Evolutionary conservation across 2,329 filamentous ascomycete species (phyloP).

Genomic region (Colletotrichum coccodes): DNA sequence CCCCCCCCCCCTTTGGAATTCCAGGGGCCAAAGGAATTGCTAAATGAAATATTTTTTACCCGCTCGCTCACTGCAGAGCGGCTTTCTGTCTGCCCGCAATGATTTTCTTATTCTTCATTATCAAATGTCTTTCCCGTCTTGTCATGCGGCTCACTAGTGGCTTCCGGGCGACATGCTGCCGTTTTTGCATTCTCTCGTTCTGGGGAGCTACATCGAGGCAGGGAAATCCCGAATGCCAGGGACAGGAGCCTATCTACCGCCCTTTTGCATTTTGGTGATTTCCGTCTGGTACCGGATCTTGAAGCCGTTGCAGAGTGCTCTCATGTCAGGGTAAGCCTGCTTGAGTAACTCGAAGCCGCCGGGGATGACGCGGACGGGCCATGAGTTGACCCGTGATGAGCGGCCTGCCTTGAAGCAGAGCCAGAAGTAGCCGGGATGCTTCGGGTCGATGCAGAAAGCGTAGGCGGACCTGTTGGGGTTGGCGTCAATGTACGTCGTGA

Average conservation of each 20-base stretch:
- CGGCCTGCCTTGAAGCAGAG: constrained; percentile 95
- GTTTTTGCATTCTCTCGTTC: not conserved
- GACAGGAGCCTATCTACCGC: constrained; percentile 27
- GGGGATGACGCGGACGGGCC: constrained; percentile 91
- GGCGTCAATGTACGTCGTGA: constrained; percentile 94
- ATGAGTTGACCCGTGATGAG: constrained; percentile 76
- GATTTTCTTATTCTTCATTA: not conserved
- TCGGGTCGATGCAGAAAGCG: constrained; percentile 92
- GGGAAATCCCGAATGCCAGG: not conserved
- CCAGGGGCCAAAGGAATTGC: not conserved
- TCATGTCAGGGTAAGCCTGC: constrained; percentile 93
- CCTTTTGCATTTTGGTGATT: constrained; percentile 68
- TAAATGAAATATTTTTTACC: not conserved
- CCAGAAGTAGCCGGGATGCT: constrained; percentile 93
- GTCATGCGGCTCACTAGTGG: not conserved
- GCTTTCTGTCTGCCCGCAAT: not conserved
- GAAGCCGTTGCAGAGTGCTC: constrained; percentile 95
- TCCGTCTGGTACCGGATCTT: constrained; percentile 80
- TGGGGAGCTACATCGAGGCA: not conserved
- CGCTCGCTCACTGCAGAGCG: not conserved
- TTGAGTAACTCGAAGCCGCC: constrained; percentile 93
- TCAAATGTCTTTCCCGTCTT: not conserved
- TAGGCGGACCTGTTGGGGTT: constrained; percentile 95
- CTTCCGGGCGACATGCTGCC: not conserved
- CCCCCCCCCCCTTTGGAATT: not conserved